Conservation (phyloP, 2,329 filamentous ascomycete genomes). For the Talaromyces sp. region DNA sequence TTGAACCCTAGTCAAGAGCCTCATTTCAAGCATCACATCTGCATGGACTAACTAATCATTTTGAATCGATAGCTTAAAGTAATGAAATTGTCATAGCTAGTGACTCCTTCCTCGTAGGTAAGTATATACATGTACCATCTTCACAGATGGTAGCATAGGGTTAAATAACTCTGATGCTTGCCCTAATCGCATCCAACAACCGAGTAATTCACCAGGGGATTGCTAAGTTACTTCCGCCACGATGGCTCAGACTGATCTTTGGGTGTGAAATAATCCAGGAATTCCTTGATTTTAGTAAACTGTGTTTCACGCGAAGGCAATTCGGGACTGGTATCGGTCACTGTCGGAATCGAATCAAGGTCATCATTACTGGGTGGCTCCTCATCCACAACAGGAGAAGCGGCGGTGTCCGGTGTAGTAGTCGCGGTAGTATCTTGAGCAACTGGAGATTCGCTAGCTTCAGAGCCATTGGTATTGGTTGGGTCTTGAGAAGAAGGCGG, state of each 20-base stretch:
- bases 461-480: background rate
- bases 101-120: background rate
- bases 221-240: background rate
- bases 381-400: background rate
- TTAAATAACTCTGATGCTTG: background rate
- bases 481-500: background rate
- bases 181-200: background rate
- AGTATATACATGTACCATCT: background rate
- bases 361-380: background rate
- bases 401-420: background rate
- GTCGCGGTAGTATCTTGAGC: background rate
- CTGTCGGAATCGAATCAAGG: background rate
- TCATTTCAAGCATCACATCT: background rate
- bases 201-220: background rate
- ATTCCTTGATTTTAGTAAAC: background rate
- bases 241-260: background rate
- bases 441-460: background rate
- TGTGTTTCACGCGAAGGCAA: background rate
- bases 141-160: too few relatives aligned
- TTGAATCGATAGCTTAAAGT: background rate
- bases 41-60: background rate
- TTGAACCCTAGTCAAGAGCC: too few relatives aligned
- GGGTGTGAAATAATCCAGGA: background rate
- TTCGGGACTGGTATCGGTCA: background rate
- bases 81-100: background rate